Conservation (phyloP, 2,329 filamentous ascomycete genomes). For the Colletotrichum plurivorum region DNA sequence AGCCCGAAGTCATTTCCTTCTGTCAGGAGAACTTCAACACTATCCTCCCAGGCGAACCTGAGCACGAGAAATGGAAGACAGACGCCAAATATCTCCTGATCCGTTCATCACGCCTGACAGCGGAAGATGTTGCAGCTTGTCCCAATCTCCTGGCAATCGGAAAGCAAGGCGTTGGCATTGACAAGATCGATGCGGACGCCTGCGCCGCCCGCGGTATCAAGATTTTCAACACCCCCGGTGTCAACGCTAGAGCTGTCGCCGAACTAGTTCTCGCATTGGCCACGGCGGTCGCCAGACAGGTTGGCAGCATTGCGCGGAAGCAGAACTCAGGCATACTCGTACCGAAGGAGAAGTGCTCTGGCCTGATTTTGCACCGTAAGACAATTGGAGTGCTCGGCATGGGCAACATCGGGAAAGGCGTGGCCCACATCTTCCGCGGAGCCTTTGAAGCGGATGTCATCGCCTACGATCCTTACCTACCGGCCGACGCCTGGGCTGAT, state of each 20-base stretch:
- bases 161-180: slow-evolving; percentile 63
- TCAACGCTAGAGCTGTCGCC: slow-evolving; percentile 59
- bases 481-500: slow-evolving; percentile 49
- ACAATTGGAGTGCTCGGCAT: slow-evolving; percentile 56
- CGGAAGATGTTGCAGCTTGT: slow-evolving; percentile 53
- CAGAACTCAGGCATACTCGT: slow-evolving; percentile 48
- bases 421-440: slow-evolving; percentile 54
- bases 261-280: slow-evolving; percentile 54
- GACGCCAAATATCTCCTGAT: slow-evolving; percentile 58
- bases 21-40: slow-evolving; percentile 55
- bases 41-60: slow-evolving; percentile 51
- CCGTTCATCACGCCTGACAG: slow-evolving; percentile 52
- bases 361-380: slow-evolving; percentile 51
- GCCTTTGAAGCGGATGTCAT: slow-evolving; percentile 52
- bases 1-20: slow-evolving; percentile 52
- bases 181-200: slow-evolving; percentile 59
- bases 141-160: slow-evolving; percentile 57
- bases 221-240: slow-evolving; percentile 63
- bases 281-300: slow-evolving; percentile 51
- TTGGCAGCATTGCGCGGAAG: slow-evolving; percentile 48
- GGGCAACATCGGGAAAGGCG: slow-evolving; percentile 54
- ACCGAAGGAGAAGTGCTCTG: slow-evolving; percentile 58
- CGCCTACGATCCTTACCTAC: slow-evolving; percentile 54
- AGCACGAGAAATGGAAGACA: slow-evolving; percentile 54
- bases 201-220: slow-evolving; percentile 55